Evolutionary conservation across 2,329 filamentous ascomycete genomes (phyloP), one percentile per base, ranked within the genome.

Genomic region (Ceratocystis cacaofunesta): DNA sequence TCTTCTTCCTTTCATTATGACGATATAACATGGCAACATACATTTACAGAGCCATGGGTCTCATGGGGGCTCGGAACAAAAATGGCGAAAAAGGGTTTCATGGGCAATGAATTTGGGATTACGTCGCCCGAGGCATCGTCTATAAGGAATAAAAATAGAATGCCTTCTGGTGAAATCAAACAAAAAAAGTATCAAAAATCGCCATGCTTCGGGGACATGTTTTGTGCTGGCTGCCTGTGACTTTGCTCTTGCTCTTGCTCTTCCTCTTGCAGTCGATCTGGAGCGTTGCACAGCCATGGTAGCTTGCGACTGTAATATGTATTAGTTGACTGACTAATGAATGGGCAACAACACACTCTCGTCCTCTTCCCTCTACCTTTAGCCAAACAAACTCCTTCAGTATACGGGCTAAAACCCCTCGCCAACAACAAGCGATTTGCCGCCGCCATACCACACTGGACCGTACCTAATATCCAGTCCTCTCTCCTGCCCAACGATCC

Each of bases 401-500:
- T 8, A 22, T 17, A 32, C 30, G 17, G 19, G 69, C 69, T 73
- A 86, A 71, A 85, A 86, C 0, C 84, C 84, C 72, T 85, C 83
- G 19, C 84, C 84, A 19, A 80, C 64, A 71, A 80, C 76, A 67
- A 95, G 79, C 2, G 84, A 87, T 69, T 88, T 81, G 0, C 92
- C 92, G 30, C 85, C 89, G 44, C 88, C 92, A 76, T 96, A 96
- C 91, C 92, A 97, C 57, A 96, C 75, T 5, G 80, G 79, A 0
- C 92, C 92, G 69, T 81, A 83, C 57, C 89, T 82, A 67, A 84
- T 85, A 71, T 92, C 88, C 65, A 96, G 75, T 0, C 92, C 92
- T 70, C 80, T 87, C 73, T 92, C 90, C 70, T 95, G 84, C 0
- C 92, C 92, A n/a, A 96, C 85, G 28, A 88, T 77, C 91, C 92